phyloP scores from a whole-genome alignment of 805 yeast species.

The Candida manassasensis region DNA sequence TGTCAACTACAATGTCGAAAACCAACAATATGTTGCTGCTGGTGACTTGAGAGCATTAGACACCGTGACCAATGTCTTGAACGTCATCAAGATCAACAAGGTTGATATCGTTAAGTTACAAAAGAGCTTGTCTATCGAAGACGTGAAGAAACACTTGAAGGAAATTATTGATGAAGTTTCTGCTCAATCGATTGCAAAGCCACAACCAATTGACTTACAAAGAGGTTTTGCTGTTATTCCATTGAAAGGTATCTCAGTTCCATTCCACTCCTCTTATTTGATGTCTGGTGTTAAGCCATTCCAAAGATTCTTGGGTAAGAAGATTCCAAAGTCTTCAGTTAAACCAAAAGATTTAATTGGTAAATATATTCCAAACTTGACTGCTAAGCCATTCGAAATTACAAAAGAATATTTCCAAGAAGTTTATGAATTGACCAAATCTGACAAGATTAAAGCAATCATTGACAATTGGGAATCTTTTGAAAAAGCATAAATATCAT shows the following conservation, averaged over 20 bases:
- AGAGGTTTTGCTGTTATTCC: constrained; percentile 99
- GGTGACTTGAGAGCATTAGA: constrained; percentile 97
- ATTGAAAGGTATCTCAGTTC: constrained; percentile 97
- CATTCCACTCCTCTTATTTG: constrained; percentile 98
- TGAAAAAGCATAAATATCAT: constrained; percentile 49
- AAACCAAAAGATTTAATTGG: constrained; percentile 90
- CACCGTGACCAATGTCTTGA: constrained; percentile 86
- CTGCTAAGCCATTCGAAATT: constrained; percentile 94
- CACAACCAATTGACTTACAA: constrained; percentile 94
- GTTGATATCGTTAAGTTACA: constrained; percentile 86
- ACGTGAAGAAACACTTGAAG: constrained; percentile 81
- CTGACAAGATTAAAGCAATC: constrained; percentile 84
- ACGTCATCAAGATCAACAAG: constrained; percentile 90
- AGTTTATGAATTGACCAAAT: constrained; percentile 85
- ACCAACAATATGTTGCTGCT: constrained; percentile 97
- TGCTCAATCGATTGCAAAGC: constrained; percentile 75
- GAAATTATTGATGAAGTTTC: constrained; percentile 87
- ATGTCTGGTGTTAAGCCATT: constrained; percentile 98
- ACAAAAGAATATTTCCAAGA: constrained; percentile 97
- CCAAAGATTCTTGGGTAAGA: constrained; percentile 95
- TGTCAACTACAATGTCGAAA: constrained; percentile 97
- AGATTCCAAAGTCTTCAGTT: constrained; percentile 90
- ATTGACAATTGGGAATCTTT: constrained; percentile 94
- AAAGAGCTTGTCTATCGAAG: constrained; percentile 75
- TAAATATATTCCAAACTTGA: constrained; percentile 97